These are phyloP conservation scores for Aegilops umbellulata DNA, from an alignment of 176 grass and related monocot genomes.

Conservation along the genomic window DNA sequence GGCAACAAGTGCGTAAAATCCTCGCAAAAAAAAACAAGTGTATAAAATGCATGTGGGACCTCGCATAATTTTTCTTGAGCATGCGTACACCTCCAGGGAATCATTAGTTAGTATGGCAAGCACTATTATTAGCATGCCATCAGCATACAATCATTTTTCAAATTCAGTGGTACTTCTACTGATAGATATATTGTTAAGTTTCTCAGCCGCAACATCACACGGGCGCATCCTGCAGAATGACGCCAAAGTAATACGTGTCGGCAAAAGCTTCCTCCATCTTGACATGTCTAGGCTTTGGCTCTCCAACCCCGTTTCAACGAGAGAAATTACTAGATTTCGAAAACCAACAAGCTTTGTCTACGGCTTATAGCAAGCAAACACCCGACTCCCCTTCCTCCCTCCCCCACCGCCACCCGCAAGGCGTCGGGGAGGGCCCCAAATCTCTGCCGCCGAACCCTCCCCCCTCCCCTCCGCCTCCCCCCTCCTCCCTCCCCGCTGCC, in stretches of 20 bases:
- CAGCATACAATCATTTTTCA: not conserved
- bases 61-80: not conserved
- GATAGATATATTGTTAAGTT: not conserved
- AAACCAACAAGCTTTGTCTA: no score
- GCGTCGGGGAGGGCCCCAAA: no score
- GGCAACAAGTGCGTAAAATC: not conserved
- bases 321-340: no score
- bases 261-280: not conserved
- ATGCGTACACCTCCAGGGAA: not conserved
- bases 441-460: no score
- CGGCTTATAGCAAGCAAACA: no score
- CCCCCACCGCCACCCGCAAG: no score
- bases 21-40: no score
- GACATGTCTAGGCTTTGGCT: not conserved
- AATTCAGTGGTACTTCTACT: not conserved
- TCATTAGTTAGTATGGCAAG: constrained; percentile 7
- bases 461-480: no score
- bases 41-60: not conserved
- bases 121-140: constrained; percentile 20
- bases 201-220: not conserved
- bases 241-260: constrained; percentile 1
- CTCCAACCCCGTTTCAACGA: not conserved
- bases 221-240: not conserved
- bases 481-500: no score
- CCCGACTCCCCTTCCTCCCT: no score